Percentiles rank a stretch among this genome's conserved stretches.
phyloP scores from a whole-genome alignment of 2,329 filamentous ascomycete species.

The Colletotrichum sublineola region DNA sequence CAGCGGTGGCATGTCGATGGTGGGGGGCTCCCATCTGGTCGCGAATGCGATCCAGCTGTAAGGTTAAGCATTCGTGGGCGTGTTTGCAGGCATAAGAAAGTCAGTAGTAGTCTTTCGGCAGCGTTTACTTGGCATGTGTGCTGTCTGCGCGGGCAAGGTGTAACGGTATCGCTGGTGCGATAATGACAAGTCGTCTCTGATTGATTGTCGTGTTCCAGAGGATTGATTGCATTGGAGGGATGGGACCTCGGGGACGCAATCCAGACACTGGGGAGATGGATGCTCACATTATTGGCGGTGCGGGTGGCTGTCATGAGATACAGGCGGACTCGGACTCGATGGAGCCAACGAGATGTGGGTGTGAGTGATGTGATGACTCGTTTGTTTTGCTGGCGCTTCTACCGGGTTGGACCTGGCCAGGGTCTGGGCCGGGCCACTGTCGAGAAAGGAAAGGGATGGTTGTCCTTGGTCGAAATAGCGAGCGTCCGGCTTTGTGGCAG shows the following conservation, averaged over 20 bases:
- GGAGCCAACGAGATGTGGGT: conserved; percentile 25
- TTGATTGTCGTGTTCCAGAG: background rate
- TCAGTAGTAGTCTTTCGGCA: background rate
- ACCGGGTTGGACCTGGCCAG: conserved; percentile 20
- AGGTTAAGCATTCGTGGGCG: background rate
- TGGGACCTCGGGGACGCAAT: conserved; percentile 4
- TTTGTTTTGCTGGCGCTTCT: conserved; percentile 14
- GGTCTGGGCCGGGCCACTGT: conserved; percentile 5
- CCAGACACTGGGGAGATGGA: conserved; percentile 12
- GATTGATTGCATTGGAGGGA: background rate
- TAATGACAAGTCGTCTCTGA: background rate
- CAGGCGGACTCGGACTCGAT: conserved; percentile 18
- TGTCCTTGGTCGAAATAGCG: background rate
- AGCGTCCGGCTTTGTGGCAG: background rate
- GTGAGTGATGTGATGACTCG: conserved; percentile 23
- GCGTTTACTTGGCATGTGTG: conserved; percentile 5
- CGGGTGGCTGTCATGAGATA: conserved; percentile 30
- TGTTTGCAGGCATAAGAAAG: background rate
- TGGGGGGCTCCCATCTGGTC: conserved; percentile 15
- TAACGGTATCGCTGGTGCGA: background rate
- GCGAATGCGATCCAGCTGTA: conserved; percentile 28
- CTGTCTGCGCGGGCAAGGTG: background rate
- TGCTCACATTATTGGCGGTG: conserved; percentile 21
- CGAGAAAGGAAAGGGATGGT: conserved; percentile 25
- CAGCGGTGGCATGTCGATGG: conserved; percentile 17